Conservation (phyloP, 2,329 filamentous ascomycete species). For the Pestalotiopsis sp. region DNA sequence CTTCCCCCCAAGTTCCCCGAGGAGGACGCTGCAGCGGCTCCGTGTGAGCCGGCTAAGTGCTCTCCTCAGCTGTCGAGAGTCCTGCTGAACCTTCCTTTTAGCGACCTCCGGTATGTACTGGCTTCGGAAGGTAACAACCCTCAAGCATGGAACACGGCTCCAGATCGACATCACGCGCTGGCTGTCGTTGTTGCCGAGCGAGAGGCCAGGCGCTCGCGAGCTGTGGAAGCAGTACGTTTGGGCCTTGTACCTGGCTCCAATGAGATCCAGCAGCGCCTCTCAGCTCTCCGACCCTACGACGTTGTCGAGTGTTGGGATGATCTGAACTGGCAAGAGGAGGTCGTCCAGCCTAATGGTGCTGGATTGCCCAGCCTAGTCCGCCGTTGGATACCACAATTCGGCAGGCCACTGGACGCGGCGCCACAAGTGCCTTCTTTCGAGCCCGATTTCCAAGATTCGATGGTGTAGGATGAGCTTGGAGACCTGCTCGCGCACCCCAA, state of each 20-base stretch:
- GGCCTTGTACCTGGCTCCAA: conserved; percentile 38
- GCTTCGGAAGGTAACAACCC: conserved; percentile 61
- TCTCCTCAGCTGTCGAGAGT: conserved; percentile 64
- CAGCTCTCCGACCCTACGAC: conserved; percentile 41
- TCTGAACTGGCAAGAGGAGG: conserved; percentile 53
- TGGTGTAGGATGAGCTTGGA: conserved; percentile 26
- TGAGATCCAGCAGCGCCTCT: conserved; percentile 35
- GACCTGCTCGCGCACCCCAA: conserved; percentile 14
- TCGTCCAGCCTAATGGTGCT: conserved; percentile 37
- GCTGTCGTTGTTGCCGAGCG: conserved; percentile 57
- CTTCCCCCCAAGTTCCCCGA: conserved; percentile 44
- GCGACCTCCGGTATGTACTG: conserved; percentile 66
- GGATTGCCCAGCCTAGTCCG: conserved; percentile 47
- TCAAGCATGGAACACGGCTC: conserved; percentile 52
- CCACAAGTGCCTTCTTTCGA: conserved; percentile 19
- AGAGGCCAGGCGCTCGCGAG: conserved; percentile 55
- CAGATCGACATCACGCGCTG: conserved; percentile 51
- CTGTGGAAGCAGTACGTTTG: conserved; percentile 44
- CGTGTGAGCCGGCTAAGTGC: conserved; percentile 35
- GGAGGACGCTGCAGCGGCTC: conserved; percentile 22
- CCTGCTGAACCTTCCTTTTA: conserved; percentile 71
- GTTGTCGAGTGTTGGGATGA: conserved; percentile 47
- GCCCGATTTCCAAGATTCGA: conserved; percentile 25
- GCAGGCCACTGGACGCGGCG: conserved; percentile 20
- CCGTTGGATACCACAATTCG: conserved; percentile 45